A percentile compares a stretch with the other conserved stretches of the same genome.
These are phyloP conservation scores for Starmerella tilneyi DNA, from an alignment of 805 yeast species.

Conservation along the genomic window DNA sequence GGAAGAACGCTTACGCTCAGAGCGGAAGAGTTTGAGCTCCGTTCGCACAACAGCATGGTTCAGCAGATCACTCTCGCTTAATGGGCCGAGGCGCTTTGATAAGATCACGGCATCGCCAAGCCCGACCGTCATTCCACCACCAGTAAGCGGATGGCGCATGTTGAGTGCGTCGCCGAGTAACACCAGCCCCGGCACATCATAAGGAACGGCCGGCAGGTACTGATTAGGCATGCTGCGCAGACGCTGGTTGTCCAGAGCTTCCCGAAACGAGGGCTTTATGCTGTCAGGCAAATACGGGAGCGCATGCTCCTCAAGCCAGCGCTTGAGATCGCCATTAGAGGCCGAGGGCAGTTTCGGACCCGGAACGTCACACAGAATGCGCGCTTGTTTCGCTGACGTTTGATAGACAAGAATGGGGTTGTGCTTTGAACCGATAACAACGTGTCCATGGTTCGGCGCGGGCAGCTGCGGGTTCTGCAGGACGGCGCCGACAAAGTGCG, in stretches of 20 bases:
- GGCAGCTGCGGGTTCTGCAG: slow-evolving; percentile 70
- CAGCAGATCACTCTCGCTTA: slow-evolving; percentile 40
- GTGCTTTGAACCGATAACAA: slow-evolving; percentile 63
- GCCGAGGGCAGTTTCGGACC: slow-evolving; percentile 59
- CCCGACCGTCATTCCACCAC: slow-evolving; percentile 99
- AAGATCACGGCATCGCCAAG: slow-evolving; percentile 70
- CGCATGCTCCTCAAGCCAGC: slow-evolving; percentile 52
- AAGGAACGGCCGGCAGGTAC: slow-evolving; percentile 61
- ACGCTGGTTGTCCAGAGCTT: slow-evolving; percentile 50
- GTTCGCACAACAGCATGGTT: slow-evolving; percentile 49
- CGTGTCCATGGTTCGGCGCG: slow-evolving; percentile 72
- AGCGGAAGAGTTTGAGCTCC: slow-evolving; percentile 58
- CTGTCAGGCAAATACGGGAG: slow-evolving; percentile 57
- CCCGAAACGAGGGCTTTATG: slow-evolving; percentile 55
- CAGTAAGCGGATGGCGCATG: slow-evolving; percentile 97
- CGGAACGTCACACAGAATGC: slow-evolving; percentile 81
- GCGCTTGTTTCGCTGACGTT: slow-evolving; percentile 68
- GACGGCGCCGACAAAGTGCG: slow-evolving; percentile 79
- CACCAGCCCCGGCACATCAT: slow-evolving; percentile 65
- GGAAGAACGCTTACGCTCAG: slow-evolving; percentile 65
- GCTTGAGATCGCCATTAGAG: slow-evolving; percentile 44
- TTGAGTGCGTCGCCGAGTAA: slow-evolving; percentile 88
- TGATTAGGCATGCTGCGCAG: slow-evolving; percentile 90
- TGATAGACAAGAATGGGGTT: slow-evolving; percentile 87
- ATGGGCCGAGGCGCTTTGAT: slow-evolving; percentile 50